Conservation (phyloP, 1,139 yeast species). For the Nadsonia commutata region DNA sequence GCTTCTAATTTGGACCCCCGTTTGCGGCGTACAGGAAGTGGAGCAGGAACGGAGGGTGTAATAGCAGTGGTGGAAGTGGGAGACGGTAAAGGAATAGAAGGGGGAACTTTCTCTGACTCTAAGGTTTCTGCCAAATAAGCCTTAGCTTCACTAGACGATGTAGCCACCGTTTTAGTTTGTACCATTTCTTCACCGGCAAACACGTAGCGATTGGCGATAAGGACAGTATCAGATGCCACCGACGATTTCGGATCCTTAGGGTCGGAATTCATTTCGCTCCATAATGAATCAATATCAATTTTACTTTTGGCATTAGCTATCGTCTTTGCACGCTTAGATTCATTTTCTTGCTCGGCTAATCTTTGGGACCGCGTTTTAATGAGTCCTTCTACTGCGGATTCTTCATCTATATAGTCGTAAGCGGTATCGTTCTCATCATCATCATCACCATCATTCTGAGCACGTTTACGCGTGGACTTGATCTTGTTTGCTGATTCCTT, state of each 20-base stretch:
- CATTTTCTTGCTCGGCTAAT: not conserved
- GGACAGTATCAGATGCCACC: conserved; percentile 33
- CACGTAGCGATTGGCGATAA: conserved; percentile 63
- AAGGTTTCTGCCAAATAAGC: conserved; percentile 39
- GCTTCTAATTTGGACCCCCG: not conserved
- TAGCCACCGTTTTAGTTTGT: conserved; percentile 64
- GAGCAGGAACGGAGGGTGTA: not conserved
- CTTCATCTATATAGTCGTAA: no score
- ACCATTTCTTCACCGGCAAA: conserved; percentile 79
- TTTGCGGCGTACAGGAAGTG: not conserved
- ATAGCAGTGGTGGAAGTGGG: not conserved
- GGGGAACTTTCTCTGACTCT: not conserved
- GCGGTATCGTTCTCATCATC: not conserved
- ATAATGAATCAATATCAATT: not conserved
- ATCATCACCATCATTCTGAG: not conserved
- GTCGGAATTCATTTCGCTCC: not conserved
- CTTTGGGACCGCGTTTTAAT: not conserved
- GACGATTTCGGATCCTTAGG: not conserved
- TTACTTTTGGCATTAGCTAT: not conserved
- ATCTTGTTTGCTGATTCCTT: not conserved
- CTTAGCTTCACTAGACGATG: conserved; percentile 71
- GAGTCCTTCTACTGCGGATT: not conserved
- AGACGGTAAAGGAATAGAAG: not conserved
- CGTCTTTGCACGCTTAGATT: not conserved
- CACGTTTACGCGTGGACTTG: not conserved